These are phyloP conservation scores for Thymus quinquecostatus DNA, from an alignment of 257 asterid species.

Conservation along the genomic window DNA sequence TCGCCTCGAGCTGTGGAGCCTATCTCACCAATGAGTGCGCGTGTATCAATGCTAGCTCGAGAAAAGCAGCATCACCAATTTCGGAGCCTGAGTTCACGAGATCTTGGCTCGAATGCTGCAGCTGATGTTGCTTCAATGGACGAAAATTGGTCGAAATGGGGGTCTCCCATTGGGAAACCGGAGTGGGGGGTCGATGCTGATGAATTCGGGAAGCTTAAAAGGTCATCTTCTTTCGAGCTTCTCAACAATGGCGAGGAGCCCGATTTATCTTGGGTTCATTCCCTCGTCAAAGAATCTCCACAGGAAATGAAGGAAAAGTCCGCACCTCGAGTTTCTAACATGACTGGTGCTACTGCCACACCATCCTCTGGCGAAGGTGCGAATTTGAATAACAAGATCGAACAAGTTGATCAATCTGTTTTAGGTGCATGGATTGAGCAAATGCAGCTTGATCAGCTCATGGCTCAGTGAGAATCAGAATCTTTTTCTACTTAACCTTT, in stretches of 20 bases:
- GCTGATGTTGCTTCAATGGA: slow-evolving; percentile 51
- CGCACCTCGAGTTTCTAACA: slow-evolving; percentile 31
- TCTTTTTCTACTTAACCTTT: slow-evolving; percentile 39
- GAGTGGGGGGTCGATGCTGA: slow-evolving; percentile 59
- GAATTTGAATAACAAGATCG: slow-evolving; percentile 38
- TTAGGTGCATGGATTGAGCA: slow-evolving; percentile 68
- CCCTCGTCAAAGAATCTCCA: slow-evolving; percentile 79
- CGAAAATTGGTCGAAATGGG: slow-evolving; percentile 72
- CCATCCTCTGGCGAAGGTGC: slow-evolving; percentile 41
- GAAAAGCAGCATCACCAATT: slow-evolving; percentile 67
- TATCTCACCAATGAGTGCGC: slow-evolving; percentile 73
- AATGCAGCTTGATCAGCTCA: slow-evolving; percentile 77
- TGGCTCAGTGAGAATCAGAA: slow-evolving; percentile 51
- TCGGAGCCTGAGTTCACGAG: slow-evolving; percentile 78
- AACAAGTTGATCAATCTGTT: slow-evolving; percentile 57
- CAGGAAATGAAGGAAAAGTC: slow-evolving; percentile 57
- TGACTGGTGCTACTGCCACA: slow-evolving; percentile 37
- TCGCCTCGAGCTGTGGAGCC: slow-evolving; percentile 75
- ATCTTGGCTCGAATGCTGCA: slow-evolving; percentile 58
- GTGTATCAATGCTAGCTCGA: slow-evolving; percentile 60
- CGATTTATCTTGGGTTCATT: slow-evolving; percentile 88
- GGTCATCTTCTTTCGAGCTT: slow-evolving; percentile 70
- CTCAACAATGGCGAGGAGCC: slow-evolving; percentile 72
- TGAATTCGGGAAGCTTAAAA: slow-evolving; percentile 51
- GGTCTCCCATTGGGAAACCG: slow-evolving; percentile 49